Evolutionary conservation across 208 protist genomes (phyloP).

Genomic region (Lotmaria passim): DNA sequence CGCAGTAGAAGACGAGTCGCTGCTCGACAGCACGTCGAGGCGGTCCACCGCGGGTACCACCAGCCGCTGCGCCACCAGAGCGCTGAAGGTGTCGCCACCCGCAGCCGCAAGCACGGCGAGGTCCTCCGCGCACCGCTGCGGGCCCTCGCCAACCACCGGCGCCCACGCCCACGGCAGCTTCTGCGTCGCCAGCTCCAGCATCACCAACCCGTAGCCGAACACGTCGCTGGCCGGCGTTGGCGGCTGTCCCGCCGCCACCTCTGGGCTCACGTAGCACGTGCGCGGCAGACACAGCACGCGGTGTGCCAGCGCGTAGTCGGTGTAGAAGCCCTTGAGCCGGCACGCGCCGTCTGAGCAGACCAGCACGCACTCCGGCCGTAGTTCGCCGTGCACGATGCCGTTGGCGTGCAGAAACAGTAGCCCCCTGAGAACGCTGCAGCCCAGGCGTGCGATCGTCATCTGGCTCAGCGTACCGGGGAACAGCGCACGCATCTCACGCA

Average conservation of each 20-base stretch:
- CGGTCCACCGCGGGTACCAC: not conserved
- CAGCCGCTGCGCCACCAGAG: not conserved
- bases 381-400: slow-evolving; percentile 60
- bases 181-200: slow-evolving; percentile 52
- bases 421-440: slow-evolving; percentile 49
- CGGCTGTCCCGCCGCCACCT: slow-evolving; percentile 49
- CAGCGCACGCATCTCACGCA: slow-evolving; percentile 28
- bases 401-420: slow-evolving; percentile 60
- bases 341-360: slow-evolving; percentile 55
- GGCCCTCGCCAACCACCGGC: slow-evolving; percentile 2
- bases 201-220: slow-evolving; percentile 59
- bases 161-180: slow-evolving; percentile 43
- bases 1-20: not conserved
- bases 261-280: slow-evolving; percentile 74
- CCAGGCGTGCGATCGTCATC: slow-evolving; percentile 41
- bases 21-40: not conserved
- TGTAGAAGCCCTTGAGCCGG: slow-evolving; percentile 60
- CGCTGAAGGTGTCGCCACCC: not conserved
- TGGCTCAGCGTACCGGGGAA: slow-evolving; percentile 30
- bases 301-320: not conserved
- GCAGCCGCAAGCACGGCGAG: not conserved
- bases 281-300: slow-evolving; percentile 34
- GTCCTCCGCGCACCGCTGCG: not conserved
- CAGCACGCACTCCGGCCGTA: slow-evolving; percentile 71
- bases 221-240: slow-evolving; percentile 59